Base-by-base conservation (phyloP, 2,329 filamentous ascomycete species). In the Penicillium thymicola region DNA sequence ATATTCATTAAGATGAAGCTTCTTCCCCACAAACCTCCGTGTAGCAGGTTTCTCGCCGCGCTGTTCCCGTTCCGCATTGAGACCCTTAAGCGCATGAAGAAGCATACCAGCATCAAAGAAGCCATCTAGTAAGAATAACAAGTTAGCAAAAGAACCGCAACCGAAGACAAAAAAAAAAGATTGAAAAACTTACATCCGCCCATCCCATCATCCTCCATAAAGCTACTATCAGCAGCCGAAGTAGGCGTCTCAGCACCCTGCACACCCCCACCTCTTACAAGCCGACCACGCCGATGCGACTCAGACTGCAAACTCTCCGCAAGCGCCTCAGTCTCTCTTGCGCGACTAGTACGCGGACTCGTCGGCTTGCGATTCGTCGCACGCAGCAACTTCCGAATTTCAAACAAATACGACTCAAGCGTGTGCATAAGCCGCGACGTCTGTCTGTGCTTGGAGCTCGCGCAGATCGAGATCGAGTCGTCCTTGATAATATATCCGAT, bases 401-500 rank as follows among this genome's bases (percentile, higher is more conserved):
- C 94, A 13, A 96, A 79, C 48, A 97, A 83, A 72, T 97, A 99
- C 59, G 85, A 88, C 73, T 97, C 94, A 2, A 97, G 78, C 0
- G 91, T 90, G 67, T 96, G 91, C 59, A 97, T 86, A 70, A 94
- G 95, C 6, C 94, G 87, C 65, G 86, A 86, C 0, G 94, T 99
- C 77, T 99, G 94, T 40, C 94, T 81, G 73, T 99, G 94, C 76
- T 97, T 97, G 68, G 89, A 94, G 14, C 88, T 89, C 0, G 92
- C 92, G 73, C 94, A 97, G 59, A 99, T 93, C 45, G 88, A 91
- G 59, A 97, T 89, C 47, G 85, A 84, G 51, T 94, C 90, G 64
- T 95, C 91, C 76, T 99, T 99, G 82, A 99, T 97, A 68, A 99
- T 97, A 78, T 99, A 99, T 2, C 94, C 94, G 54, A 99, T 97